A percentile compares a stretch with the other conserved stretches of the same genome.
phyloP scores from a whole-genome alignment of 1,284 basidiomycete species.

The Neotropicomus parvogracilis region DNA sequence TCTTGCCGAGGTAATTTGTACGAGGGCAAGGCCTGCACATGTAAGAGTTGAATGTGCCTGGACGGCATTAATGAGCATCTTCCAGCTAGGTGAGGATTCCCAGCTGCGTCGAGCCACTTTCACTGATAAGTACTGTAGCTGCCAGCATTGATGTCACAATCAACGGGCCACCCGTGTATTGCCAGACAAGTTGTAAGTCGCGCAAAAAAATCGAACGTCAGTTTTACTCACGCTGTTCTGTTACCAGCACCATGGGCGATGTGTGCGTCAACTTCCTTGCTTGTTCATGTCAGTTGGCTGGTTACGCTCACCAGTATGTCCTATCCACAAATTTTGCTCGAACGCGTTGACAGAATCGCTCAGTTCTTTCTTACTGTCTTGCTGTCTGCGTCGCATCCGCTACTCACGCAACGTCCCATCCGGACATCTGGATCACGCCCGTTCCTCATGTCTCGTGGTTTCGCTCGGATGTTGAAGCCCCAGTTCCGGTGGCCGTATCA shows the following conservation, averaged over 20 bases:
- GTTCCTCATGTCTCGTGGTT: constrained; percentile 61
- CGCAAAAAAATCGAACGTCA: constrained; percentile 1
- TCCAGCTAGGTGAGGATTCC: constrained; percentile 45
- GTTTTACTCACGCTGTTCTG: constrained; percentile 4
- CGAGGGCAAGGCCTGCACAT: constrained; percentile 37
- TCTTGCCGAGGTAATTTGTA: constrained; percentile 38
- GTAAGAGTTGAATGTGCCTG: constrained; percentile 53
- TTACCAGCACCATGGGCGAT: constrained; percentile 39
- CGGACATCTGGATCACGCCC: constrained; percentile 49
- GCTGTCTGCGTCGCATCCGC: constrained; percentile 44
- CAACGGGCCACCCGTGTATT: constrained; percentile 38
- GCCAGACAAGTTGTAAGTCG: constrained; percentile 37
- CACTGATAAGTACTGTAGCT: constrained; percentile 30
- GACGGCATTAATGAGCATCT: constrained; percentile 44
- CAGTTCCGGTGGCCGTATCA: constrained; percentile 5
- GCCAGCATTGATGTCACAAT: constrained; percentile 47
- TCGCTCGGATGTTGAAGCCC: constrained; percentile 14
- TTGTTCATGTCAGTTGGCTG: constrained; percentile 55
- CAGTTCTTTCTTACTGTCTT: constrained; percentile 57
- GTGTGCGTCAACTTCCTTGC: constrained; percentile 51
- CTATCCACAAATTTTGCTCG: neutral
- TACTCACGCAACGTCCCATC: constrained; percentile 40
- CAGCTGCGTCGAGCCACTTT: neutral
- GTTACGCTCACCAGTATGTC: constrained; percentile 49
- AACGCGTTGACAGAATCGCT: constrained; percentile 11